Conservation (phyloP, 257 asterid species). For the Jaltomata sinuosa region DNA sequence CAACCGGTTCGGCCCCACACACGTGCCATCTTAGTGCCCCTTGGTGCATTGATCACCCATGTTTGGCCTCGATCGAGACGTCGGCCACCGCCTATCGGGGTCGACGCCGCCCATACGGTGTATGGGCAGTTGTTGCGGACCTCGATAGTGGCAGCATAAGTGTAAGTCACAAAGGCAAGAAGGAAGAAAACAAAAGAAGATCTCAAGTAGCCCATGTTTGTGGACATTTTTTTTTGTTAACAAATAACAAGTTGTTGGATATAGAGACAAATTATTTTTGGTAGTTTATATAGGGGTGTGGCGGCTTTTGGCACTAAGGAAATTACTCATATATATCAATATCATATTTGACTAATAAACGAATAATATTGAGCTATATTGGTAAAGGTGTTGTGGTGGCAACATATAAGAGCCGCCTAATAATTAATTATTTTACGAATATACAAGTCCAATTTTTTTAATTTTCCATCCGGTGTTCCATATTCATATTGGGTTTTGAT, state of each 20-base stretch:
- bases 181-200: background rate
- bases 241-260: background rate
- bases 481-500: no score
- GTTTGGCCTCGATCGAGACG: constrained; percentile 14
- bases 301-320: background rate
- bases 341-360: background rate
- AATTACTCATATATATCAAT: background rate
- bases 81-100: constrained; percentile 24
- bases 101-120: constrained; percentile 31
- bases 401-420: background rate
- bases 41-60: constrained; percentile 5
- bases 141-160: constrained; percentile 13
- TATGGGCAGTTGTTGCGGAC: constrained; percentile 24
- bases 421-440: background rate
- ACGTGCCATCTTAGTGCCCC: constrained; percentile 16
- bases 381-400: background rate
- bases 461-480: no score
- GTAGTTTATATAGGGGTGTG: background rate
- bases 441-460: background rate
- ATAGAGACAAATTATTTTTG: background rate
- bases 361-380: background rate
- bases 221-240: background rate
- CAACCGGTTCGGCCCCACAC: constrained; percentile 33
- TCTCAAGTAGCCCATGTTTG: background rate
- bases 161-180: background rate